Conservation (phyloP, 2,329 filamentous ascomycete species). For the Chrysoporthe cubensis region DNA sequence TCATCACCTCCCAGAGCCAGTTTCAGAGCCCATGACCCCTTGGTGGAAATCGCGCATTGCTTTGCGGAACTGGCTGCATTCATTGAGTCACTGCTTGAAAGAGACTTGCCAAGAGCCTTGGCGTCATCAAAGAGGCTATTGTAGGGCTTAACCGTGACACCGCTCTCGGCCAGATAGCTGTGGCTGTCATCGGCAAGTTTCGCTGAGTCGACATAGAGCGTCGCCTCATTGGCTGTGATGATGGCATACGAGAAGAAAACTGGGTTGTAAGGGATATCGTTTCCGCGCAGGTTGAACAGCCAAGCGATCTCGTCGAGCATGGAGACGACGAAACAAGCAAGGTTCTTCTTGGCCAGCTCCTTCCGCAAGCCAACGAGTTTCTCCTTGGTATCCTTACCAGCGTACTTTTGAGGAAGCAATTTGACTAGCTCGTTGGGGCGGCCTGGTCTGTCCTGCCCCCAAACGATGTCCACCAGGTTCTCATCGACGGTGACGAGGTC, state of each 20-base stretch:
- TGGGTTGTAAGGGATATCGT: slow-evolving; percentile 95
- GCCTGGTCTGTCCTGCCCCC: slow-evolving; percentile 74
- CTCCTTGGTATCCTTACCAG: slow-evolving; percentile 79
- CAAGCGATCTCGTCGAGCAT: slow-evolving; percentile 97
- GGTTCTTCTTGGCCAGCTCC: slow-evolving; percentile 88
- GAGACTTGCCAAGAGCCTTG: slow-evolving; percentile 60
- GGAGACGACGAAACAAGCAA: slow-evolving; percentile 84
- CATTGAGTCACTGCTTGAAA: slow-evolving; percentile 35
- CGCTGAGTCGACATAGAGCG: slow-evolving; percentile 80
- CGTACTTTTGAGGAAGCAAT: slow-evolving; percentile 71
- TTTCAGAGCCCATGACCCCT: slow-evolving; percentile 90
- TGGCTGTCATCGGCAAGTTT: slow-evolving; percentile 74
- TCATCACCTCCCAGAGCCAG: slow-evolving; percentile 83
- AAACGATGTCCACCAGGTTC: slow-evolving; percentile 91
- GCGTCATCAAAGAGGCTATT: slow-evolving; percentile 78
- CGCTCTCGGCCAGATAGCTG: slow-evolving; percentile 69
- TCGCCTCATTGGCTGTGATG: slow-evolving; percentile 75
- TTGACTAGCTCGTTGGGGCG: slow-evolving; percentile 77
- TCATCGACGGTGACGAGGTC: slow-evolving; percentile 75
- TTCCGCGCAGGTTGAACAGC: slow-evolving; percentile 97
- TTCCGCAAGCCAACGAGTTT: slow-evolving; percentile 89
- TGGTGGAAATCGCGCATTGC: slow-evolving; percentile 86
- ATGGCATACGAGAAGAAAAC: slow-evolving; percentile 98
- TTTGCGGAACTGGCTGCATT: slow-evolving; percentile 40
- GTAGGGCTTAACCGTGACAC: slow-evolving; percentile 81